Evolutionary conservation across 495 filamentous ascomycete genomes (phyloP).

Genomic region (Niebla homalea): DNA sequence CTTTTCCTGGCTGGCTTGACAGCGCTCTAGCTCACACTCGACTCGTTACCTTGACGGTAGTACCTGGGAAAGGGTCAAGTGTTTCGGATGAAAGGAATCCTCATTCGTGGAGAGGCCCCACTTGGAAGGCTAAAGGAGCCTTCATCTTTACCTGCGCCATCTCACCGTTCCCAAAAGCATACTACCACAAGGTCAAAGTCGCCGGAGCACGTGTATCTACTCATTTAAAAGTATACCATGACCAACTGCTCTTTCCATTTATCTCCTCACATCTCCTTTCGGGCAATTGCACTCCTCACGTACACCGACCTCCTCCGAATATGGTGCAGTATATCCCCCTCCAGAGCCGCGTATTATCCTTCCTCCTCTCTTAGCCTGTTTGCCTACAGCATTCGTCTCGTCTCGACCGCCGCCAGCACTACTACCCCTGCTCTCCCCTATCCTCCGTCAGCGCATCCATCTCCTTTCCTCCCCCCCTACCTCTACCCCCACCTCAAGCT

Average conservation of each 20-base stretch:
- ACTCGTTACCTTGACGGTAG: no score
- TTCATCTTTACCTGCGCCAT: background rate
- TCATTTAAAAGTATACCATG: background rate
- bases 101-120: background rate
- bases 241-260: background rate
- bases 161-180: no score
- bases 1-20: no score
- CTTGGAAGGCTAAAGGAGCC: background rate
- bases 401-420: constrained; percentile 62
- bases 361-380: constrained; percentile 65
- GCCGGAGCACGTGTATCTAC: background rate
- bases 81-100: no score
- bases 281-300: no score
- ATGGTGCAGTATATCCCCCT: constrained; percentile 46
- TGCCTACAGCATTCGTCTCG: constrained; percentile 75
- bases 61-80: no score
- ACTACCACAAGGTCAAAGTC: background rate
- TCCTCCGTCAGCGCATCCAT: constrained; percentile 77
- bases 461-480: constrained; percentile 49
- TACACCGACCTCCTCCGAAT: background rate
- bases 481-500: constrained; percentile 45
- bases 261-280: no score
- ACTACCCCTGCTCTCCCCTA: constrained; percentile 74
- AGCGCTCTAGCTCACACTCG: no score
- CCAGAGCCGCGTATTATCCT: constrained; percentile 54